Evolutionary conservation across 192 early-diverging fungal genomes (phyloP).

Genomic region (Entomortierella chlamydospora): DNA sequence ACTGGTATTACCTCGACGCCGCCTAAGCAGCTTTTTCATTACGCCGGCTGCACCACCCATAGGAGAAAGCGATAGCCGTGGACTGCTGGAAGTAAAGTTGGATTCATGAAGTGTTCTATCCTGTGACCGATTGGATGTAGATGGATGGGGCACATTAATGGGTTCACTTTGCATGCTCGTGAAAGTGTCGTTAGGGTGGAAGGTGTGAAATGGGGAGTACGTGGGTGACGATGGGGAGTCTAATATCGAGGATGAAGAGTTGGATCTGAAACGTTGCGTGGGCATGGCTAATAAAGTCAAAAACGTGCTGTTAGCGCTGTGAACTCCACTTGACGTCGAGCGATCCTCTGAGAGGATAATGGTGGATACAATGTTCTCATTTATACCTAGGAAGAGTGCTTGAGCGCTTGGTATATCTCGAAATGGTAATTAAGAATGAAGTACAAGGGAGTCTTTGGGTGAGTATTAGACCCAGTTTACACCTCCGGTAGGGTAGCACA

Average conservation of each 20-base stretch:
- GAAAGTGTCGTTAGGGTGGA: not conserved
- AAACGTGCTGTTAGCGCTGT: constrained; percentile 2
- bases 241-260: constrained; percentile 17
- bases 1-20: constrained; percentile 21
- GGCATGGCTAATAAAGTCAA: not conserved
- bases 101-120: not conserved
- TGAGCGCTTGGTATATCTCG: too few relatives aligned
- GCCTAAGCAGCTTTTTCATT: constrained; percentile 30
- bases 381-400: not conserved
- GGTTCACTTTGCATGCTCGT: constrained; percentile 1
- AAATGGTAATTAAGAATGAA: too few relatives aligned
- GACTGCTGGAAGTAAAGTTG: not conserved
- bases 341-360: too few relatives aligned
- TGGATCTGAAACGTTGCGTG: constrained; percentile 30
- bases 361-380: too few relatives aligned
- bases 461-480: too few relatives aligned
- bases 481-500: too few relatives aligned
- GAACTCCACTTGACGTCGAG: not conserved
- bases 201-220: not conserved
- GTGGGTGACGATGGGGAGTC: constrained; percentile 15
- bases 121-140: not conserved
- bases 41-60: constrained; percentile 33
- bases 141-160: constrained; percentile 9
- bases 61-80: constrained; percentile 23
- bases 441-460: too few relatives aligned